A percentile compares a stretch with the other conserved stretches of the same genome.
These are phyloP conservation scores for Reticulascus tulasneorum DNA, from an alignment of 2,329 filamentous ascomycete genomes.

Conservation along the genomic window DNA sequence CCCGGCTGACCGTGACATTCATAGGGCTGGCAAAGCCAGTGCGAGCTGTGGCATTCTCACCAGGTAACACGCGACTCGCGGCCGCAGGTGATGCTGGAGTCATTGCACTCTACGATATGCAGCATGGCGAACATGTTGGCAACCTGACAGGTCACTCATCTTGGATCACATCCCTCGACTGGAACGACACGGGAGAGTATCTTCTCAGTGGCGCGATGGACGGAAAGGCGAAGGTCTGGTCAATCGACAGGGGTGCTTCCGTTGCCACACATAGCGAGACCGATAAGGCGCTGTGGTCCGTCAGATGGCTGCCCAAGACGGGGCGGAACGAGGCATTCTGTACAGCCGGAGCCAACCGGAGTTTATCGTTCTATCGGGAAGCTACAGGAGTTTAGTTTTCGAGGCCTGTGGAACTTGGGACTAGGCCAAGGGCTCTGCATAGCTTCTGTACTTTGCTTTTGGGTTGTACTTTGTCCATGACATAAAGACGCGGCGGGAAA, in stretches of 20 bases:
- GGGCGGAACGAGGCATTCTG: conserved; percentile 69
- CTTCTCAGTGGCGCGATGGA: conserved; percentile 85
- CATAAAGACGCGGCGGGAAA: too few species aligned
- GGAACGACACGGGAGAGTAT: conserved; percentile 90
- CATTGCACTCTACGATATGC: conserved; percentile 88
- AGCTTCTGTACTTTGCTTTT: too few species aligned
- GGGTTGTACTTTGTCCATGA: too few species aligned
- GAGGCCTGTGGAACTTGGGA: neutral
- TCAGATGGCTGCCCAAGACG: conserved; percentile 76
- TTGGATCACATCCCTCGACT: conserved; percentile 90
- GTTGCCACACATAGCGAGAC: conserved; percentile 93
- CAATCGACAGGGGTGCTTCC: conserved; percentile 74
- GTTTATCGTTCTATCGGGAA: conserved; percentile 79
- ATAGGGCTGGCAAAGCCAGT: conserved; percentile 81
- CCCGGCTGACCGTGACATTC: neutral
- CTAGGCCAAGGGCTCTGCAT: neutral
- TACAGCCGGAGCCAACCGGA: conserved; percentile 71
- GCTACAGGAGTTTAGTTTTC: conserved; percentile 54
- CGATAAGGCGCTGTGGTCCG: conserved; percentile 78
- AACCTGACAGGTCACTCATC: conserved; percentile 75
- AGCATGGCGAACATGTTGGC: conserved; percentile 86
- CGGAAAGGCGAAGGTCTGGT: conserved; percentile 96
- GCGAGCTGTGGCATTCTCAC: conserved; percentile 82
- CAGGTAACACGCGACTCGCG: conserved; percentile 76
- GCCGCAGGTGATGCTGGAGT: conserved; percentile 85